Percentiles rank a stretch among this genome's conserved stretches.
Conservation (phyloP, 2,329 filamentous ascomycete genomes). For the Fusarium citri region DNA sequence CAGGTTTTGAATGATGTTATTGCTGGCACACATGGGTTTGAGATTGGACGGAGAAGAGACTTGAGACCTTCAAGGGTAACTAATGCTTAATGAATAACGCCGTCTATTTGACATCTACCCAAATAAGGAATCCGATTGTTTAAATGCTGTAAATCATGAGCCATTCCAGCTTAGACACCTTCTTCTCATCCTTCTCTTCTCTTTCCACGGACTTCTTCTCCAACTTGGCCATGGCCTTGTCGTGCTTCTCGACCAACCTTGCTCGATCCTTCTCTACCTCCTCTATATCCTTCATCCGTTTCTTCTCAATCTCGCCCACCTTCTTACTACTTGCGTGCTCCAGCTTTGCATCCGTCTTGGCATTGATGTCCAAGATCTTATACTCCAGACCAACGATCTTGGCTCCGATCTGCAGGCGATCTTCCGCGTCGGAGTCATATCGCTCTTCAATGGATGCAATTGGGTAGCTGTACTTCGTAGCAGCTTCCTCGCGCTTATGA, state of each 20-base stretch:
- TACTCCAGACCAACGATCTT: constrained; percentile 2
- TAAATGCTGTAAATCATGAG: constrained; percentile 13
- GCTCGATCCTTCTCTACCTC: constrained; percentile 3
- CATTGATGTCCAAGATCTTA: background rate
- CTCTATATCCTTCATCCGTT: constrained; percentile 1
- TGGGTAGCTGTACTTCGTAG: background rate
- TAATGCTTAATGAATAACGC: background rate
- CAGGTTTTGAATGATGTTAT: constrained; percentile 19
- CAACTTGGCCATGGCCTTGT: background rate
- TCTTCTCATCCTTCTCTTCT: constrained; percentile 14
- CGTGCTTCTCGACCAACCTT: background rate
- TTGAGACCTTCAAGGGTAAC: background rate
- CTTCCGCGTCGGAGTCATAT: constrained; percentile 6
- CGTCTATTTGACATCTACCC: background rate
- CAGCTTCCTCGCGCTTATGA: background rate
- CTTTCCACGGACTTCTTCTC: constrained; percentile 6
- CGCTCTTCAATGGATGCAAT: constrained; percentile 12
- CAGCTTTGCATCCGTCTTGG: constrained; percentile 1
- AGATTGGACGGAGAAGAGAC: constrained; percentile 20
- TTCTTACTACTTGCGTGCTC: background rate
- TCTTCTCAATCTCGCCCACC: background rate
- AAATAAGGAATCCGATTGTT: rapidly evolving
- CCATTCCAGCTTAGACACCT: constrained; percentile 25
- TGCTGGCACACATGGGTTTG: constrained; percentile 18
- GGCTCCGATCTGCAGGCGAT: background rate